These are phyloP conservation scores for Beta vulgaris DNA, from an alignment of 148 eudicot species.

Conservation along the genomic window DNA sequence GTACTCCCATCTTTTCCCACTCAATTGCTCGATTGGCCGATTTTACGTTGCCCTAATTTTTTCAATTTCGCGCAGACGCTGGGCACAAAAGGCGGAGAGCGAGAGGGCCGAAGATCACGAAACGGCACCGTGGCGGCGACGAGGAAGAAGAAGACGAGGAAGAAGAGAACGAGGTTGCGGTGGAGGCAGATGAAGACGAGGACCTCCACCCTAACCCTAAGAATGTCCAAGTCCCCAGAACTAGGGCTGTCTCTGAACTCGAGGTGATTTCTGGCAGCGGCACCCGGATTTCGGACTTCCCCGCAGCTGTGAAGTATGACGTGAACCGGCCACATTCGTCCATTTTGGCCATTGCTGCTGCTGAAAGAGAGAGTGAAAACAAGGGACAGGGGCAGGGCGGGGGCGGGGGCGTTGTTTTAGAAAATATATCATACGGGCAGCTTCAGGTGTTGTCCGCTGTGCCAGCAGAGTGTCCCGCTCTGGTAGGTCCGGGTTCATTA, in stretches of 20 bases:
- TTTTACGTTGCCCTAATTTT: not conserved
- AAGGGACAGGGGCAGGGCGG: slow-evolving; percentile 26
- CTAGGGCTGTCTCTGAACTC: slow-evolving; percentile 26
- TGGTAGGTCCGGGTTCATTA: slow-evolving; percentile 31
- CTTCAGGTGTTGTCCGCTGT: slow-evolving; percentile 75
- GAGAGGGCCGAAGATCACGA: slow-evolving; percentile 44
- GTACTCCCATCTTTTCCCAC: slow-evolving; percentile 24
- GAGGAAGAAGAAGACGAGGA: slow-evolving; percentile 44
- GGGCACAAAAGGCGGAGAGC: slow-evolving; percentile 66
- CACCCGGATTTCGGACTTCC: slow-evolving; percentile 58
- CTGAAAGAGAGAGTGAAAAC: slow-evolving; percentile 49
- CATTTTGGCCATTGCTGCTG: slow-evolving; percentile 42
- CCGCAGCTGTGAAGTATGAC: slow-evolving; percentile 44
- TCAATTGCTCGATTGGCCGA: not conserved
- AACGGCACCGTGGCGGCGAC: slow-evolving; percentile 49
- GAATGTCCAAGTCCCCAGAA: slow-evolving; percentile 12
- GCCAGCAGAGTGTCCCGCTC: slow-evolving; percentile 45
- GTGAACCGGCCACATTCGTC: slow-evolving; percentile 58
- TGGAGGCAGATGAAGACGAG: slow-evolving; percentile 50
- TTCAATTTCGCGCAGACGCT: slow-evolving; percentile 35
- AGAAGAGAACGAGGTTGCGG: slow-evolving; percentile 46
- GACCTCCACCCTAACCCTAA: slow-evolving; percentile 45
- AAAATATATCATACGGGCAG: slow-evolving; percentile 87
- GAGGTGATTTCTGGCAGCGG: slow-evolving; percentile 57
- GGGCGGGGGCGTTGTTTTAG: slow-evolving; percentile 34